Base-by-base conservation (phyloP, 1,139 yeast genomes). In the Yamadazyma atlantica region DNA sequence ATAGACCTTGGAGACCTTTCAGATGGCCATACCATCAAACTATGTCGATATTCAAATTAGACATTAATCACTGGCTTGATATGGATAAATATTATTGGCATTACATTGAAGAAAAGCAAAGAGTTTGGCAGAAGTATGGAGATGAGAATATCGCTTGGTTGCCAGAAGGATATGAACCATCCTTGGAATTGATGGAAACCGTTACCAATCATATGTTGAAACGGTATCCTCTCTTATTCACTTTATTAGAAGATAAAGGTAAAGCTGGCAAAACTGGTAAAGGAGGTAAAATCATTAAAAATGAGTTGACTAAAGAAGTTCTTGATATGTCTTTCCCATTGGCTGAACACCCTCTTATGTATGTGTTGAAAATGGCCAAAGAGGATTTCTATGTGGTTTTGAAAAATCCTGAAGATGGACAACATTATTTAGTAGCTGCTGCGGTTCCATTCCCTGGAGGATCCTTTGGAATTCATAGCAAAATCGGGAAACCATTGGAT, bases 381-480 rank as follows among this genome's bases (percentile, higher is more conserved):
- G 89, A 83, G 52, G 89, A 83, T 57, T 82, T 83, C 49, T 83
- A 81, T 53, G 48, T 83, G 33, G 87, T 81, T 21, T 55, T 66
- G 53, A 71, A 76, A 46, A 66, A 66, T 42, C 74, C 78, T 11
- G 58, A 58, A 18, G 85, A 81, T 51, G 85, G 79, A 1, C 52
- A 56, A 33, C 88, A 82, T 55, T 80, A 83, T 54, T 64, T 83
- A 41, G 76, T 74, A 30, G 90, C 86, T 1, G 88, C 85, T 3
- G 86, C 85, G 0, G 89, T 83, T 24, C 87, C 89, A 6, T 82
- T 82, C 58, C 88, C 89, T 2, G 90, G 89, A 24, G 89, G 89
- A 4, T 77, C 82, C 1, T 83, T 82, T 58, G 82, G 83, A 34
- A 77, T 82, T 40, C 58, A 66, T 47, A 53, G 70, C 33, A 82